Percentiles rank a stretch among this genome's conserved stretches.
Evolutionary conservation across 305 asterid species (phyloP).

Genomic region (Fraxinus latifolia): DNA sequence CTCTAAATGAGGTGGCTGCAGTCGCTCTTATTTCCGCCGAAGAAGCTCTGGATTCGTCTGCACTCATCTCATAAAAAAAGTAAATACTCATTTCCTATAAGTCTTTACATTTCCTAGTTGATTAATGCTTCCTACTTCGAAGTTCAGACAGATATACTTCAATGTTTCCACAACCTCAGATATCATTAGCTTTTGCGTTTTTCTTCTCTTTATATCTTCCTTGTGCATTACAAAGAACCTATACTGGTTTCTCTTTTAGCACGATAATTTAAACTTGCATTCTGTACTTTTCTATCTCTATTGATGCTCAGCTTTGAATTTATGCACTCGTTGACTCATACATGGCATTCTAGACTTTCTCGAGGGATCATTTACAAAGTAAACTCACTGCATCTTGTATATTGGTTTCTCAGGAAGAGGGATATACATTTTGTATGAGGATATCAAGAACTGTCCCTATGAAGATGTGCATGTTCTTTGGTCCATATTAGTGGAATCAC

Average conservation of each 20-base stretch:
- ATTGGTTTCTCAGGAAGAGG: slow-evolving; percentile 59
- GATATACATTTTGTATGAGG: slow-evolving; percentile 88
- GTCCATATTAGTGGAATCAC: slow-evolving; percentile 89
- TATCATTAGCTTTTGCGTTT: not conserved
- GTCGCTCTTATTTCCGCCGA: slow-evolving; percentile 85
- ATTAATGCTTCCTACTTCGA: not conserved
- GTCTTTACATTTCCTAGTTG: not conserved
- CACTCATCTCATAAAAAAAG: slow-evolving; percentile 71
- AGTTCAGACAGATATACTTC: not conserved
- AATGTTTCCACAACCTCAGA: not conserved
- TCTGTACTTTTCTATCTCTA: not conserved
- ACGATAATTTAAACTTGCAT: not conserved
- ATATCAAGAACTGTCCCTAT: slow-evolving; percentile 90
- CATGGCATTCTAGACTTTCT: not conserved
- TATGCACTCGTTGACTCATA: not conserved
- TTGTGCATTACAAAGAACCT: not conserved
- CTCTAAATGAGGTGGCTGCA: slow-evolving; percentile 86
- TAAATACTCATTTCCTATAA: slow-evolving; percentile 24
- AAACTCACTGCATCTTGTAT: not conserved
- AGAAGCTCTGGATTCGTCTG: slow-evolving; percentile 79
- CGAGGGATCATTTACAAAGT: not conserved
- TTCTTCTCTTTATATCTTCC: not conserved
- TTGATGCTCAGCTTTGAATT: not conserved
- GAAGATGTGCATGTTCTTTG: slow-evolving; percentile 94
- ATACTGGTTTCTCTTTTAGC: not conserved